Percentiles rank a stretch among this genome's conserved stretches.
These are phyloP conservation scores for Vitis hybrid DNA, from an alignment of 177 flowering plant species.

Conservation along the genomic window DNA sequence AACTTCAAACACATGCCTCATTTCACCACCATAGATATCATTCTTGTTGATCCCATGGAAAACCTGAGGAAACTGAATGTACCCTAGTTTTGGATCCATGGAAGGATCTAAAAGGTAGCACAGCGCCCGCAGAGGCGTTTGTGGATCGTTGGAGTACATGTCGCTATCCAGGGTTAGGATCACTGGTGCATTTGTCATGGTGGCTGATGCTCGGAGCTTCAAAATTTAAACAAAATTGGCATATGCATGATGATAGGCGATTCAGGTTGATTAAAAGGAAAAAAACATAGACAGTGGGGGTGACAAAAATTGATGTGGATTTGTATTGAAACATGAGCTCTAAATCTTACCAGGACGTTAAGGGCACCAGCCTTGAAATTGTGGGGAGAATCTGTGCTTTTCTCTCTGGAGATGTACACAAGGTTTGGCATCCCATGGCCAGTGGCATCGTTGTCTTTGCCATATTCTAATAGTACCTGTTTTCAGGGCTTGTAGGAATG, in stretches of 20 bases:
- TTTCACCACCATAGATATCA: conserved; percentile 21
- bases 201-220: conserved; percentile 6
- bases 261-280: too few relatives aligned
- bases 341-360: too few relatives aligned
- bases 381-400: background rate
- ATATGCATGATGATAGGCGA: too few relatives aligned
- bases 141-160: conserved; percentile 31
- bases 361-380: conserved; percentile 12
- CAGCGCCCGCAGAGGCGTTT: conserved; percentile 16
- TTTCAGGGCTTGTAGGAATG: background rate
- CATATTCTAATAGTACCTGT: background rate
- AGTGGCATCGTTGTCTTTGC: background rate
- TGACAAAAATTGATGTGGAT: background rate
- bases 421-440: background rate
- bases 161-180: conserved; percentile 25
- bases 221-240: too few relatives aligned
- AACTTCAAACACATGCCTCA: conserved; percentile 3
- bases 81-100: conserved; percentile 8
- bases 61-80: conserved; percentile 23
- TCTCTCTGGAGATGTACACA: conserved; percentile 1
- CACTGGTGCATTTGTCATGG: conserved; percentile 26
- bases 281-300: too few relatives aligned
- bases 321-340: too few relatives aligned
- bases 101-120: conserved; percentile 19
- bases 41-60: conserved; percentile 25